Evolutionary conservation across 106 monocot genomes (phyloP).

Genomic region (Dioscorea dumetorum): DNA sequence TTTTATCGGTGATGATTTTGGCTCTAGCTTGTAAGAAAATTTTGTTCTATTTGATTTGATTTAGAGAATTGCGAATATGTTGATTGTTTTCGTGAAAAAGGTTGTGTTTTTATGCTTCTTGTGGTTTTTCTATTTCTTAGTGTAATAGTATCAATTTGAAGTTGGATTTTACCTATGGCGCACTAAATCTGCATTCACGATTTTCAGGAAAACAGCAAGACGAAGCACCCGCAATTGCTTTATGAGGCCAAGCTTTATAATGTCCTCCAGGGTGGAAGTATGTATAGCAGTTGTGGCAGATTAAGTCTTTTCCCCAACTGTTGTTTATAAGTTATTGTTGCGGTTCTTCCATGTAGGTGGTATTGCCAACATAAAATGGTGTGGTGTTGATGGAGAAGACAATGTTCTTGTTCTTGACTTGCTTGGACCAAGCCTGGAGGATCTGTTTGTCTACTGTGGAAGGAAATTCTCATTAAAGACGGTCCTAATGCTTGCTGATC

Average conservation of each 20-base stretch:
- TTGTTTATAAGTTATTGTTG: too few relatives aligned
- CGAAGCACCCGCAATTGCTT: conserved; percentile 87
- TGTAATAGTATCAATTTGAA: too few relatives aligned
- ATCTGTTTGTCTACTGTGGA: conserved; percentile 87
- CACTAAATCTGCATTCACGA: background rate
- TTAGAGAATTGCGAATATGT: background rate
- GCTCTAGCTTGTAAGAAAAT: background rate
- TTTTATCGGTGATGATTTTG: background rate
- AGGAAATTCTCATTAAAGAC: conserved; percentile 87
- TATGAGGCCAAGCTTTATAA: conserved; percentile 98
- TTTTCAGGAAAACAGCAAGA: conserved; percentile 79
- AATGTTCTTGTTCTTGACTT: conserved; percentile 87
- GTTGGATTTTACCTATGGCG: too few relatives aligned
- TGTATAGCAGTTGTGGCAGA: background rate
- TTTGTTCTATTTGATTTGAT: background rate
- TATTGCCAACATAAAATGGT: conserved; percentile 83
- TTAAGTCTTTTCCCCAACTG: too few relatives aligned
- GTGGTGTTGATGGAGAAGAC: conserved; percentile 76
- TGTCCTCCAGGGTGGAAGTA: conserved; percentile 88
- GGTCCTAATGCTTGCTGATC: conserved; percentile 92
- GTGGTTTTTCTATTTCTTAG: background rate
- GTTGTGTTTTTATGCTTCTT: background rate
- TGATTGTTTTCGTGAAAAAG: background rate
- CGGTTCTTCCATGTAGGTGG: conserved; percentile 52
- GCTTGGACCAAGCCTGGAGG: conserved; percentile 93